Evolutionary conservation across 2,329 filamentous ascomycete genomes (phyloP), one percentile per base, ranked within the genome.

Genomic region (Fusarium dimerum): DNA sequence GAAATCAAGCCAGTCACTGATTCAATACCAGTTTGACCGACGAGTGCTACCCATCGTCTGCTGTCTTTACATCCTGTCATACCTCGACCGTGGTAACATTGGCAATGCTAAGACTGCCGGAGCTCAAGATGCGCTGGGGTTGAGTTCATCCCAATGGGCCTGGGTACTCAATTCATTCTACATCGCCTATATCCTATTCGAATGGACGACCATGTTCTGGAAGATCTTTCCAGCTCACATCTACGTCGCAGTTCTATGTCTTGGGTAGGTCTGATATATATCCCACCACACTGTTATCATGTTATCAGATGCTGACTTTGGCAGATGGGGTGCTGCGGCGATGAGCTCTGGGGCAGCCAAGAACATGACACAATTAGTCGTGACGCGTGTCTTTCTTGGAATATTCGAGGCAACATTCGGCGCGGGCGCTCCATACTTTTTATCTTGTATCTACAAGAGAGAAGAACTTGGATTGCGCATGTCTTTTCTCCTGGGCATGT

Each of bases 101-200:
- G 60, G 60, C 7, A 62, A 62, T 26, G 59, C 60, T 38, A 62
- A 62, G 11, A 52, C 56, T 0, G 60, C 60, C 0, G 60, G 60
- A 0, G 53, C 57, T 1, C 53, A 59, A 29, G 60, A 63, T 1
- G 52, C 41, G 0, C 50, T 63, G 1, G 45, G 42, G 0, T 29
- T 63, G 0, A 56, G 46, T 13, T 51, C 45, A 1, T 49, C 45
- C 1, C 41, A 63, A 10, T 63, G 57, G 60, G 32, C 60, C 0
- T 63, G 60, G 60, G 60, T 63, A 0, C 45, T 63, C 12, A 63
- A 63, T 13, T 32, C 57, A 1, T 63, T 63, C 2, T 63, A 63
- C 16, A 49, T 63, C 26, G 44, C 53, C 3, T 63, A 63, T 6
- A 54, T 62, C 0, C 1, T 52, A 0, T 63, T 63, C 3, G 60